phyloP scores from a whole-genome alignment of 2,329 filamentous ascomycete species.

The Lachnellula willkommii region DNA sequence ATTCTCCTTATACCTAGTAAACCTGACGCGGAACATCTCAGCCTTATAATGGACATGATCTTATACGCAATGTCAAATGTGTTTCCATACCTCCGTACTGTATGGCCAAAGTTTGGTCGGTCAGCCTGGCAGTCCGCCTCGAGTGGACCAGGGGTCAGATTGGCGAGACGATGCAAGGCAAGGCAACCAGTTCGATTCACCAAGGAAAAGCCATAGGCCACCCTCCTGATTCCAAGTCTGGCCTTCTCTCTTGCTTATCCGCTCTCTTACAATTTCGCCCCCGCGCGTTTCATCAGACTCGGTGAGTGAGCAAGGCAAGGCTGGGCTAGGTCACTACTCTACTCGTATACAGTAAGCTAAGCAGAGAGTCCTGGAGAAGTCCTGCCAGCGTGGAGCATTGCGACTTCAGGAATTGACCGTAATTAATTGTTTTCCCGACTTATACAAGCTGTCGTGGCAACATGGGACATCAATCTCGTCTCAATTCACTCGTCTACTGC shows the following conservation, averaged over 20 bases:
- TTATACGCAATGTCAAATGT: too few relatives aligned
- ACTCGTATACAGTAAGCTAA: slow-evolving; percentile 7
- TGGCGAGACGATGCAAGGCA: slow-evolving; percentile 14
- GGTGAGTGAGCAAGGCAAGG: slow-evolving; percentile 4
- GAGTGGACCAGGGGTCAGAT: neutral
- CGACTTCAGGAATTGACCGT: neutral
- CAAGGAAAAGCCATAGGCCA: slow-evolving; percentile 8
- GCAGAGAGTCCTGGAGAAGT: slow-evolving; percentile 19
- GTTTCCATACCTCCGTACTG: too few relatives aligned
- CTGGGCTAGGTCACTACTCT: neutral
- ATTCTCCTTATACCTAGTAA: neutral
- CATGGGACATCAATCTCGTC: slow-evolving; percentile 12
- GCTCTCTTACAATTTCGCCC: too few relatives aligned
- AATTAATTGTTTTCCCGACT: slow-evolving; percentile 8
- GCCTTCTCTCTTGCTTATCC: neutral
- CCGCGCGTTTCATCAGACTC: slow-evolving; percentile 1
- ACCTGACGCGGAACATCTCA: neutral
- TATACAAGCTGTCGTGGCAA: slow-evolving; percentile 21
- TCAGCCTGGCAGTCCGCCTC: slow-evolving; percentile 11
- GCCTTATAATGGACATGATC: too few relatives aligned
- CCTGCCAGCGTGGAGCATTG: slow-evolving; percentile 11
- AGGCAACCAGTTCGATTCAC: neutral
- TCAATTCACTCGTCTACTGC: slow-evolving; percentile 6
- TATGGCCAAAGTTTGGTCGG: neutral
- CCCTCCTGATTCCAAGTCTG: too few relatives aligned